Conservation (phyloP, 306 rosid genomes). For the Pterocarpus macrocarpus region DNA sequence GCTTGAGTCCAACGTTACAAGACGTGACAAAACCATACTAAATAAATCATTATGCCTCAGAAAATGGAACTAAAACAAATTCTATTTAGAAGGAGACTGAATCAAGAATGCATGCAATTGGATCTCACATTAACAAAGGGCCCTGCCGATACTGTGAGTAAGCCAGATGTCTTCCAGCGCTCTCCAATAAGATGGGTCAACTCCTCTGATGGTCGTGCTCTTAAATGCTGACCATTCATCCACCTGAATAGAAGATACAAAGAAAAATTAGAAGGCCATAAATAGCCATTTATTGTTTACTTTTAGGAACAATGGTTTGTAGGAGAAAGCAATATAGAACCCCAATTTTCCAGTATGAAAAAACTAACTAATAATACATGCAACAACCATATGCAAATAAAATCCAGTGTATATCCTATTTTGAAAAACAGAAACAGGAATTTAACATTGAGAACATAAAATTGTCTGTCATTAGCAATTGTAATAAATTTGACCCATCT, state of each 20-base stretch:
- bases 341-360: slow-evolving; percentile 12
- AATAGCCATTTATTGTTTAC: neutral
- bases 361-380: neutral
- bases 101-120: slow-evolving; percentile 40
- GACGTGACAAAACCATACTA: slow-evolving; percentile 19
- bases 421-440: neutral
- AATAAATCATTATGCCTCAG: slow-evolving; percentile 9
- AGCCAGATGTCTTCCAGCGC: slow-evolving; percentile 75
- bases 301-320: slow-evolving; percentile 17
- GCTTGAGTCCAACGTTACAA: slow-evolving; percentile 18
- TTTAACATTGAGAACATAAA: neutral
- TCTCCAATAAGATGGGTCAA: slow-evolving; percentile 76
- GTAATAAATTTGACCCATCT: neutral
- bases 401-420: slow-evolving; percentile 34
- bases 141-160: slow-evolving; percentile 70
- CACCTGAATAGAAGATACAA: slow-evolving; percentile 62
- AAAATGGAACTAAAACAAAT: slow-evolving; percentile 35
- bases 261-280: slow-evolving; percentile 17
- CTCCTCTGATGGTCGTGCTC: slow-evolving; percentile 75
- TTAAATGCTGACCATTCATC: slow-evolving; percentile 98
- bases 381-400: slow-evolving; percentile 14
- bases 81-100: slow-evolving; percentile 9
- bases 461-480: neutral
- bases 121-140: slow-evolving; percentile 78
- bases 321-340: slow-evolving; percentile 18